Percentiles rank a stretch among this genome's conserved stretches.
These are phyloP conservation scores for Daldinia bambusicola DNA, from an alignment of 495 filamentous ascomycete genomes.

Conservation along the genomic window DNA sequence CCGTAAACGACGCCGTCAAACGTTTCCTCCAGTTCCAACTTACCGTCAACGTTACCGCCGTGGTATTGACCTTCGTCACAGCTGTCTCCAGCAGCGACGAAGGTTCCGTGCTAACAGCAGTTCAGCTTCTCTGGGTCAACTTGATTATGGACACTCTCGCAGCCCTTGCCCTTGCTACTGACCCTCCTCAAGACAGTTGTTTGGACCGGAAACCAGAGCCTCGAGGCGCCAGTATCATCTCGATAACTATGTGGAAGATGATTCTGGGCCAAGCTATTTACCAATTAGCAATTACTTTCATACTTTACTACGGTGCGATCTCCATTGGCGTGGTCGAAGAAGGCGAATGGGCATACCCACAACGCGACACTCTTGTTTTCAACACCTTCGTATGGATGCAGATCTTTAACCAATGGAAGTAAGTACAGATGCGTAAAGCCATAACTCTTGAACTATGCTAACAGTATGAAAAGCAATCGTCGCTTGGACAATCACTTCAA, in stretches of 20 bases:
- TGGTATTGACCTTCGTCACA: conserved; percentile 83
- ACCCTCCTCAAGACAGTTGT: conserved; percentile 81
- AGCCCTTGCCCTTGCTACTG: conserved; percentile 85
- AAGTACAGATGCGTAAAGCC: conserved; percentile 49
- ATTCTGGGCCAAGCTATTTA: conserved; percentile 87
- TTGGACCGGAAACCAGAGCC: conserved; percentile 84
- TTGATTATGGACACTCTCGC: conserved; percentile 95
- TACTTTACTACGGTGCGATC: conserved; percentile 77
- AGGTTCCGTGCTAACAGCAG: conserved; percentile 80
- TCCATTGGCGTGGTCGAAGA: conserved; percentile 66
- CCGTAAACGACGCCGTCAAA: conserved; percentile 90
- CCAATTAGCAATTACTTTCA: conserved; percentile 79
- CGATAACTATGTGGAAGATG: conserved; percentile 95
- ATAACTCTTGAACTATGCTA: conserved; percentile 38
- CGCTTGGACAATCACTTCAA: conserved; percentile 90
- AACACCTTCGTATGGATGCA: conserved; percentile 98
- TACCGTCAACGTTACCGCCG: conserved; percentile 90
- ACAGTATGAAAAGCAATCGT: conserved; percentile 68
- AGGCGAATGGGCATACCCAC: conserved; percentile 44
- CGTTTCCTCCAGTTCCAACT: conserved; percentile 94
- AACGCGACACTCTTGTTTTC: conserved; percentile 82
- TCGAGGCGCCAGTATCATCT: conserved; percentile 80
- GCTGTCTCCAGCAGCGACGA: conserved; percentile 75
- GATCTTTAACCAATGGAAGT: conserved; percentile 95
- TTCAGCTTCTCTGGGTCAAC: conserved; percentile 92